Evolutionary conservation across 2,329 filamentous ascomycete species (phyloP).

Genomic region (Cladosporium cucumerinum): DNA sequence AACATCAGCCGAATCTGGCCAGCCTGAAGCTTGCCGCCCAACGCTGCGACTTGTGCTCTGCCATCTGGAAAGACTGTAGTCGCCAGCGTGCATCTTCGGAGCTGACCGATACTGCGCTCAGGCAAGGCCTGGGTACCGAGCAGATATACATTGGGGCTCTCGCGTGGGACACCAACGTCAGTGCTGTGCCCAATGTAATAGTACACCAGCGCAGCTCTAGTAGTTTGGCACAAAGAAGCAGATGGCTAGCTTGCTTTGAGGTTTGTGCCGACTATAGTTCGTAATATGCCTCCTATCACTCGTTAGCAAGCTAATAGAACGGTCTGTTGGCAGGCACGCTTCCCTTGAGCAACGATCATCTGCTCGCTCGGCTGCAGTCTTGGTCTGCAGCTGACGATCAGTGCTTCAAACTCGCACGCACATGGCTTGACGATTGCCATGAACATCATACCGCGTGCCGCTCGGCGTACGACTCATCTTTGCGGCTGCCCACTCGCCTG

Average conservation of each 20-base stretch:
- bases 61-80: slow-evolving; percentile 13
- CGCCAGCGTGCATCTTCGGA: not conserved
- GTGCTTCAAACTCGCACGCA: not conserved
- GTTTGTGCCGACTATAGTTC: slow-evolving; percentile 15
- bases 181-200: not conserved
- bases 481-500: not conserved
- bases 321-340: not conserved
- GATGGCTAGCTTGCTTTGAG: slow-evolving; percentile 16
- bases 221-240: not conserved
- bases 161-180: not conserved
- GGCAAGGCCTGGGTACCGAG: not conserved
- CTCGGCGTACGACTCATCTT: not conserved
- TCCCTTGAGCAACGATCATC: not conserved
- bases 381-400: not conserved
- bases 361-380: not conserved
- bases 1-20: slow-evolving; percentile 6
- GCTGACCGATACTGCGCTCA: slow-evolving; percentile 1
- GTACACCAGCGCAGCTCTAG: not conserved
- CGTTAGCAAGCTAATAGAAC: not conserved
- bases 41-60: slow-evolving; percentile 5
- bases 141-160: not conserved
- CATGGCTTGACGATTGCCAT: not conserved
- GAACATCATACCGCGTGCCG: not conserved
- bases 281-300: not conserved
- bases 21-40: not conserved